Percentiles rank a stretch among this genome's conserved stretches.
Evolutionary conservation across 495 filamentous ascomycete species (phyloP).

Genomic region (Neurospora discreta): DNA sequence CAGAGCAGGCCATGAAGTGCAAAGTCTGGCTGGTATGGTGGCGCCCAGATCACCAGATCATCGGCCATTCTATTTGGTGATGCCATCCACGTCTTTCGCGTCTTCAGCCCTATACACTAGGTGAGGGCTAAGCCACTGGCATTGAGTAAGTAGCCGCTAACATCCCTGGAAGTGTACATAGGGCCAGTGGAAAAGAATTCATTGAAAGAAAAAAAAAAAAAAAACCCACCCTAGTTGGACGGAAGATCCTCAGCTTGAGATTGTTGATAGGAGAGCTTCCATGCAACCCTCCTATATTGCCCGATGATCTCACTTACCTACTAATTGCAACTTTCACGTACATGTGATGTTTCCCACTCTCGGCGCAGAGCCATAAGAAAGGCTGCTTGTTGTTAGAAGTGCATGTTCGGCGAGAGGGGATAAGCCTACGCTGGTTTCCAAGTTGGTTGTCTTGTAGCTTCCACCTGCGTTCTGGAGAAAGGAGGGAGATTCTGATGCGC

Average conservation of each 20-base stretch:
- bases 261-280: background rate
- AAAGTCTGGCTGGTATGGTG: background rate
- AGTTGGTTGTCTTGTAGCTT: background rate
- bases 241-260: background rate
- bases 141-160: background rate
- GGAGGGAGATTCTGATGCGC: background rate
- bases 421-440: background rate
- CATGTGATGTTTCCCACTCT: background rate
- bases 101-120: background rate
- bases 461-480: background rate
- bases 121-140: background rate
- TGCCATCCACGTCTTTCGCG: background rate
- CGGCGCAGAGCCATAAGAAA: background rate
- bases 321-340: too few species aligned
- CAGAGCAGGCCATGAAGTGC: background rate
- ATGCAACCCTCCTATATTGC: background rate
- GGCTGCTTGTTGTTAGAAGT: background rate
- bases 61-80: background rate
- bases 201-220: too few species aligned
- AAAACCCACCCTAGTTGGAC: background rate
- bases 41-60: background rate
- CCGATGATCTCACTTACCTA: too few species aligned
- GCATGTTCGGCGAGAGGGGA: background rate
- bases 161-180: background rate
- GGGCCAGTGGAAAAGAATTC: background rate